phyloP scores from a whole-genome alignment of 2,329 filamentous ascomycete species.

The Botryotinia narcissicola region DNA sequence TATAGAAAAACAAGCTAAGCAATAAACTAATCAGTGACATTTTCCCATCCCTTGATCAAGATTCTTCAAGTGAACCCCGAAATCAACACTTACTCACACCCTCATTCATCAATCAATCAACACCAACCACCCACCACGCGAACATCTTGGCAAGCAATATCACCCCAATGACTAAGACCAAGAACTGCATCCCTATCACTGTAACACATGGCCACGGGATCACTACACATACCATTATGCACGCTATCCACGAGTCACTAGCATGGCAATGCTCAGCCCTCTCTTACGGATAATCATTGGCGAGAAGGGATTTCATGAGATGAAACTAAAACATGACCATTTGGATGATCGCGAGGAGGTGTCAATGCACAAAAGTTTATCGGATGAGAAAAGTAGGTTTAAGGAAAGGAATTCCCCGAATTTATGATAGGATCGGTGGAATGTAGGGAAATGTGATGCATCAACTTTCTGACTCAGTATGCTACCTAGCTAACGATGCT shows the following conservation, averaged over 20 bases:
- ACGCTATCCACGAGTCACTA: slow-evolving; percentile 2
- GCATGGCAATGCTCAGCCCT: neutral
- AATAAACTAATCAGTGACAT: neutral
- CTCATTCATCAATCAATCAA: neutral
- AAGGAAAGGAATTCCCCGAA: neutral
- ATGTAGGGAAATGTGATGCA: neutral
- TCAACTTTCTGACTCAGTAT: neutral
- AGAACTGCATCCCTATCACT: neutral
- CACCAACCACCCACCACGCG: neutral
- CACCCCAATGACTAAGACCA: neutral
- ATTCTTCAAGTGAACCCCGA: neutral
- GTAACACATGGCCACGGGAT: slow-evolving; percentile 11
- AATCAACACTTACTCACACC: neutral
- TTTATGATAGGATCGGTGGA: neutral
- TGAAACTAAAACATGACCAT: slow-evolving; percentile 11
- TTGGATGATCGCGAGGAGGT: no score
- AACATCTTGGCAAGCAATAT: neutral
- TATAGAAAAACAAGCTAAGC: neutral
- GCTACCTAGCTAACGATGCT: neutral
- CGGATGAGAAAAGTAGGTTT: neutral
- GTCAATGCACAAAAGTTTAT: neutral
- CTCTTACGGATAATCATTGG: neutral
- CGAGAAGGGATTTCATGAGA: neutral
- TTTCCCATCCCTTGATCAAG: neutral
- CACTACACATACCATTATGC: neutral